phyloP scores from a whole-genome alignment of 352 stramenopile species.

The Phytophthora megakarya region DNA sequence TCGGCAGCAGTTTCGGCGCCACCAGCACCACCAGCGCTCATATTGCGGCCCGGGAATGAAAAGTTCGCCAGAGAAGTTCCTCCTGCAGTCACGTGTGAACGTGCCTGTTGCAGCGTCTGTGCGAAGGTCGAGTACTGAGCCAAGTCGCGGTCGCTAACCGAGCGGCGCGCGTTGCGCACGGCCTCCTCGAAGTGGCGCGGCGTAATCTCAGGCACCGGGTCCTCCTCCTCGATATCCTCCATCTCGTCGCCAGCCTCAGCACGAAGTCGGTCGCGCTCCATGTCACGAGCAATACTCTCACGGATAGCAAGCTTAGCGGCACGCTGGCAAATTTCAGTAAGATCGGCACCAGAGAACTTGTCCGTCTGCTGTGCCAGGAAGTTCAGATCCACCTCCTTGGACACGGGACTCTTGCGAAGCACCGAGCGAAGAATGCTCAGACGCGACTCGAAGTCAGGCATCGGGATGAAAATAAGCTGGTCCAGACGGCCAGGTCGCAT shows the following conservation, averaged over 20 bases:
- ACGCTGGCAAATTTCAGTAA: conserved; percentile 99
- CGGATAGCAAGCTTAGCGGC: conserved; percentile 99
- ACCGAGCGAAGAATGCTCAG: conserved; percentile 96
- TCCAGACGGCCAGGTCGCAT: conserved; percentile 99
- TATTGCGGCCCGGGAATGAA: conserved; percentile 91
- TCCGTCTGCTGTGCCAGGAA: conserved; percentile 97
- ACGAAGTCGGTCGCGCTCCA: conserved; percentile 96
- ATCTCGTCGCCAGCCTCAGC: conserved; percentile 90
- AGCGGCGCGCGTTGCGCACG: conserved; percentile 96
- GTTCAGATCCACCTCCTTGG: conserved; percentile 97
- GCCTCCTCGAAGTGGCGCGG: conserved; percentile 97
- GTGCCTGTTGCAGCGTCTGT: conserved; percentile 95
- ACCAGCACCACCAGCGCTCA: conserved; percentile 44
- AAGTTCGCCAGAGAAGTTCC: conserved; percentile 96
- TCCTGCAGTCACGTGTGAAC: conserved; percentile 93
- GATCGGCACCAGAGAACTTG: conserved; percentile 99
- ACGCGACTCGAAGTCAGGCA: conserved; percentile 97
- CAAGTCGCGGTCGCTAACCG: conserved; percentile 98
- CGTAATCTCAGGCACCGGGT: conserved; percentile 96
- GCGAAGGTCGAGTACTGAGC: conserved; percentile 90
- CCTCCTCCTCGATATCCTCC: conserved; percentile 94
- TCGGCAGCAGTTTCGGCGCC: conserved; percentile 85
- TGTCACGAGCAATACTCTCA: conserved; percentile 98
- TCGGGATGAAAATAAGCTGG: conserved; percentile 96
- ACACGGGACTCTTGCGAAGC: conserved; percentile 97